phyloP scores from a whole-genome alignment of 2,329 filamentous ascomycete genomes.

The Paecilomyces sp. region DNA sequence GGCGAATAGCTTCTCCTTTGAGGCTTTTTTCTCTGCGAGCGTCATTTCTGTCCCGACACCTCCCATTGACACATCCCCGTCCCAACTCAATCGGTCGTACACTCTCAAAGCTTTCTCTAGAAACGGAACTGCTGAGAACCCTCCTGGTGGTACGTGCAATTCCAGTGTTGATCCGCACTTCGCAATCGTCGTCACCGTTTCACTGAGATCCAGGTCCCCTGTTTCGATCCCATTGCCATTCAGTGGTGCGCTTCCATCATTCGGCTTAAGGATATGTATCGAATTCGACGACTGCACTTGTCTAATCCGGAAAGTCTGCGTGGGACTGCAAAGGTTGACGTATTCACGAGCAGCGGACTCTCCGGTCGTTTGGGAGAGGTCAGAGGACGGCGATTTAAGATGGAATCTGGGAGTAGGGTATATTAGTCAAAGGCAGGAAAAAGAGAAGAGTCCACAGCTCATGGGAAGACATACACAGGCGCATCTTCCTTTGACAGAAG shows the following conservation, averaged over 20 bases:
- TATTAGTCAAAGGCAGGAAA: constrained; percentile 2
- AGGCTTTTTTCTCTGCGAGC: constrained; percentile 16
- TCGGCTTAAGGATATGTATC: constrained; percentile 47
- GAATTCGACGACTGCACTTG: constrained; percentile 62
- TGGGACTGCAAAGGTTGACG: constrained; percentile 53
- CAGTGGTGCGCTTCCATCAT: constrained; percentile 23
- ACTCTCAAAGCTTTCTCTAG: constrained; percentile 21
- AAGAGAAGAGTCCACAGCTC: not conserved
- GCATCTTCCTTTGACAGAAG: constrained; percentile 44
- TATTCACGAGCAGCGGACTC: constrained; percentile 26
- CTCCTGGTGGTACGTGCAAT: constrained; percentile 27
- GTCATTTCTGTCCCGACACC: constrained; percentile 8
- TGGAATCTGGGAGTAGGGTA: constrained; percentile 24
- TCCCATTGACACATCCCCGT: constrained; percentile 9
- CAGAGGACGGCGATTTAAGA: constrained; percentile 33
- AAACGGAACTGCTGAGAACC: constrained; percentile 22
- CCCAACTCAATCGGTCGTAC: constrained; percentile 18
- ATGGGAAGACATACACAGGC: constrained; percentile 21
- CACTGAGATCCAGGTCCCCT: constrained; percentile 15
- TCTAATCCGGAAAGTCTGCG: constrained; percentile 52
- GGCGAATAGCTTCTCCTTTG: constrained; percentile 36
- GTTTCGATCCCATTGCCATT: constrained; percentile 5
- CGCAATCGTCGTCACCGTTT: constrained; percentile 33
- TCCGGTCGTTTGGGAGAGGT: constrained; percentile 19
- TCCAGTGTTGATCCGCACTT: constrained; percentile 41